phyloP scores from a whole-genome alignment of 768 basidiomycete genomes.

The Boletus fagicola region DNA sequence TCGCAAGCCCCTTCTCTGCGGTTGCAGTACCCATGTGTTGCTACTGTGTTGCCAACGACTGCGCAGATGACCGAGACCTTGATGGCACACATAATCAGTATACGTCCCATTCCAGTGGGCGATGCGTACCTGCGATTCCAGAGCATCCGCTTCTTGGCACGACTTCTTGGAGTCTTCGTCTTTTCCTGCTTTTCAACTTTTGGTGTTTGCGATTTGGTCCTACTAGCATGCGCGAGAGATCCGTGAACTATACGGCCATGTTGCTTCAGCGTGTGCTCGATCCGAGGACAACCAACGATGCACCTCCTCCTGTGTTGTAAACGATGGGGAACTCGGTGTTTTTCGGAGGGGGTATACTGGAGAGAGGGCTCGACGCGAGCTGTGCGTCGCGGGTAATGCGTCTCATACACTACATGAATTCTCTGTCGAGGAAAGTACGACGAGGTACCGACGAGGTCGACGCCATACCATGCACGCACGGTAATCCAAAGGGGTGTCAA shows the following conservation, averaged over 20 bases:
- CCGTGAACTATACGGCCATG: constrained; percentile 71
- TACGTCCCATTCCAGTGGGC: not conserved
- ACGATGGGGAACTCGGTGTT: constrained; percentile 42
- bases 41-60: not conserved
- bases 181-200: constrained; percentile 98
- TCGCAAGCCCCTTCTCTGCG: no score
- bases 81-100: not conserved
- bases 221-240: constrained; percentile 95
- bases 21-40: no score
- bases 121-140: constrained; percentile 84
- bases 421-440: not conserved
- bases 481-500: not conserved
- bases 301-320: constrained; percentile 42
- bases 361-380: constrained; percentile 41
- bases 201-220: constrained; percentile 97
- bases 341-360: constrained; percentile 53
- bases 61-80: not conserved
- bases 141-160: constrained; percentile 72
- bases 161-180: no score
- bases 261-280: not conserved
- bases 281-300: constrained; percentile 10
- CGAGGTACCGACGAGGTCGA: not conserved
- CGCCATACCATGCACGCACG: not conserved
- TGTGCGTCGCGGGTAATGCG: no score
- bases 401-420: not conserved